Evolutionary conservation across 2,329 filamentous ascomycete genomes (phyloP), one percentile per base, ranked within the genome.

Genomic region (Xylariaceae sp.): DNA sequence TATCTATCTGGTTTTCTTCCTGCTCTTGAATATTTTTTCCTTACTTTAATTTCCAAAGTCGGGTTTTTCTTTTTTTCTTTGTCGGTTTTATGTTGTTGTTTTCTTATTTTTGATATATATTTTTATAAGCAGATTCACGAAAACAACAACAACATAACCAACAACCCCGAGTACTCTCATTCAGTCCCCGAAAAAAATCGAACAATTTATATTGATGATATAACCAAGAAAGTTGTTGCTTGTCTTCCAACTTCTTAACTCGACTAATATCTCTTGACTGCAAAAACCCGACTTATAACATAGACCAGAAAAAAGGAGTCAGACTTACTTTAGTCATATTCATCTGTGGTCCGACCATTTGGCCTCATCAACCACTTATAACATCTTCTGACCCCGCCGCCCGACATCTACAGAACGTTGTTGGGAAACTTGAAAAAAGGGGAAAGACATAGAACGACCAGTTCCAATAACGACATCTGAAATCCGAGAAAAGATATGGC

Each of bases 401-500:
- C 39, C 18, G 44, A 44, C 23, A 11, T 11, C n/a, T 6, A 37
- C 15, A n/a, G 15, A 13, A 13, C 15, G 8, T 10, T 37, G 23
- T 9, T 45, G 13, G 11, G 13, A n/a, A 13, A 51, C 11, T 30
- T 30, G 48, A 30, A 7, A 42, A 11, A 39, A 50, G 53, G 17
- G 44, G 13, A n/a, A 6, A 15, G 13, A 45, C 13, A 45, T 8
- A 9, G 4, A 42, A 10, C 37, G 7, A 17, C n/a, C 34, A 15
- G 30, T 37, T 56, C 34, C 17, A 35, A 35, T 45, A 18, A 18
- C 17, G 17, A 18, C 17, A 18, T 17, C 13, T 35, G 15, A 13
- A 11, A 10, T 35, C 5, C 1, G 49, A 51, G 3, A 45, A 10
- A 23, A n/a, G 34, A 45, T 9, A 69, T 70, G 67, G 65, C 66